Percentiles rank a stretch among this genome's conserved stretches.
Conservation (phyloP, 495 filamentous ascomycete species). For the Elasticomyces elasticus region DNA sequence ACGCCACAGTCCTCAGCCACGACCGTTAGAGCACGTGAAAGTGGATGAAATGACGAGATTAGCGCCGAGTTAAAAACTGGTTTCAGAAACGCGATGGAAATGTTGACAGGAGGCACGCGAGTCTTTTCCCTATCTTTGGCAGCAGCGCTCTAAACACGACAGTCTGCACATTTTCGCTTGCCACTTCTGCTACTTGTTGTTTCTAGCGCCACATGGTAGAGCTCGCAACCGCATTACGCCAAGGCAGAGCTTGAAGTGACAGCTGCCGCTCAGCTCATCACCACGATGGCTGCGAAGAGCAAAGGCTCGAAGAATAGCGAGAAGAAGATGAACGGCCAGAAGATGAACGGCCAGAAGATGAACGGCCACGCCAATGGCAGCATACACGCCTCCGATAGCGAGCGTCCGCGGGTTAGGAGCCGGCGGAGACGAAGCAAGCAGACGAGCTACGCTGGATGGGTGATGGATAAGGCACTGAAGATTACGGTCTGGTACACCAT, state of each 20-base stretch:
- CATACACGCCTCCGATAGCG: background rate
- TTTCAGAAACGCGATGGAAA: too few species aligned
- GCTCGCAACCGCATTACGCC: background rate
- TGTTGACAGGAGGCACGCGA: too few species aligned
- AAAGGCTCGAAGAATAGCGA: background rate
- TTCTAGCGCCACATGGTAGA: too few species aligned
- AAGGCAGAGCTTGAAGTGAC: background rate
- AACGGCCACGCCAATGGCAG: slow-evolving; percentile 11
- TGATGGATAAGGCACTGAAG: slow-evolving; percentile 16
- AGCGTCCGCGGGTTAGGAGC: background rate
- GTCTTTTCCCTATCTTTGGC: too few species aligned
- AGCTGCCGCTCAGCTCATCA: background rate
- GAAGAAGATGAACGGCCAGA: background rate
- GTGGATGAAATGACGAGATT: background rate
- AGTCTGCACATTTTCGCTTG: too few species aligned
- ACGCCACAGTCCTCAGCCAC: too few species aligned
- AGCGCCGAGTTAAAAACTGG: too few species aligned
- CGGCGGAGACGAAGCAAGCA: slow-evolving; percentile 4
- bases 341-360: slow-evolving; percentile 1
- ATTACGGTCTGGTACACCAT: slow-evolving; percentile 77
- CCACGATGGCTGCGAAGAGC: background rate
- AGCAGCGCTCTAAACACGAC: background rate
- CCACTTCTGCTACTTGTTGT: too few species aligned
- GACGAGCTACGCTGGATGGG: slow-evolving; percentile 9
- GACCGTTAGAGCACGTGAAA: too few species aligned